Evolutionary conservation across 2,329 filamentous ascomycete genomes (phyloP).

Genomic region (Xylariaceae sp.): DNA sequence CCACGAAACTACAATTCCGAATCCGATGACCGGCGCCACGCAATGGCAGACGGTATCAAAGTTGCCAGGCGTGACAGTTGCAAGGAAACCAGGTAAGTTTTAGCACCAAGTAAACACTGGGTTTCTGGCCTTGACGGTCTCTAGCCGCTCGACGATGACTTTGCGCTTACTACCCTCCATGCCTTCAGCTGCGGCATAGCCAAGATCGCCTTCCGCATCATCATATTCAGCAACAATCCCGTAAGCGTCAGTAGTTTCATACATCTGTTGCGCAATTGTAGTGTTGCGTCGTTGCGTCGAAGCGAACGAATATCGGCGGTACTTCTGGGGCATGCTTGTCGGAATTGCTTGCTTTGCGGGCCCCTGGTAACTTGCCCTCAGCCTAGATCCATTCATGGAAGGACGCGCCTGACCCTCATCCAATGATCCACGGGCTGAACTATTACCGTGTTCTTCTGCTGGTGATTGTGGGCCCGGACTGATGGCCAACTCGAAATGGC

Average conservation of each 20-base stretch:
- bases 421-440: conserved; percentile 6
- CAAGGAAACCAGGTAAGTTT: conserved; percentile 16
- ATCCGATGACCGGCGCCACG: not conserved
- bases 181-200: conserved; percentile 88
- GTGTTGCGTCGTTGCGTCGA: conserved; percentile 45
- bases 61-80: not conserved
- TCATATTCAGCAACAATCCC: conserved; percentile 38
- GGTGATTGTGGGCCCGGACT: conserved; percentile 40
- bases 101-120: conserved; percentile 98
- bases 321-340: conserved; percentile 42
- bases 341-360: conserved; percentile 38
- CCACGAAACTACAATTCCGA: not conserved
- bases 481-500: conserved; percentile 62
- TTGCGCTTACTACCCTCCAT: conserved; percentile 88
- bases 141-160: conserved; percentile 92
- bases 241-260: conserved; percentile 32
- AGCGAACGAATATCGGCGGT: conserved; percentile 51
- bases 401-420: conserved; percentile 9
- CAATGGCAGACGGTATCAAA: not conserved
- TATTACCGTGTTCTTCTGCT: conserved; percentile 28
- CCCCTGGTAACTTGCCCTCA: conserved; percentile 38
- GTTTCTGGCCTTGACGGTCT: conserved; percentile 91
- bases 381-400: conserved; percentile 8
- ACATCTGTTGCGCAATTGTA: conserved; percentile 49
- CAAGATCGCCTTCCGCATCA: conserved; percentile 83